These are phyloP conservation scores for Dryas drummondii DNA, from an alignment of 306 rosid genomes.

Conservation along the genomic window DNA sequence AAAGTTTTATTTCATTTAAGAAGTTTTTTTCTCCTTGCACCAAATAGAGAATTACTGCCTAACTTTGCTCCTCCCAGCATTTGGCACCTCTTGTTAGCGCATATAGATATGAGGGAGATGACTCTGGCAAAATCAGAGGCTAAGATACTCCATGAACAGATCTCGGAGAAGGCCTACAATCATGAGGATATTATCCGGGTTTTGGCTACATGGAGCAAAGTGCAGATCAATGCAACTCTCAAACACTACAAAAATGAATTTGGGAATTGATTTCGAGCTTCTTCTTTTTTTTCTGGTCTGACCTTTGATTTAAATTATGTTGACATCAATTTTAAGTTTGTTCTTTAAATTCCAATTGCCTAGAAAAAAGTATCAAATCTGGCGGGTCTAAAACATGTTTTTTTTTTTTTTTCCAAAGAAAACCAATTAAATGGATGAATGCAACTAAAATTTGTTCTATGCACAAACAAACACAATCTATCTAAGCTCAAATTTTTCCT, in stretches of 20 bases:
- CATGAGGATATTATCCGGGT: slow-evolving; percentile 61
- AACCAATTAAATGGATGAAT: too few species aligned
- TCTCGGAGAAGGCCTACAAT: slow-evolving; percentile 52
- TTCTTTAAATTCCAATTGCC: too few species aligned
- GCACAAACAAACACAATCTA: too few species aligned
- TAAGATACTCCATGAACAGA: slow-evolving; percentile 55
- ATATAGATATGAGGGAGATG: slow-evolving; percentile 18
- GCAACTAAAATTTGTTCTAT: too few species aligned
- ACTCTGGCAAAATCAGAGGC: slow-evolving; percentile 66
- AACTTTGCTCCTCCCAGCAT: slow-evolving; percentile 3
- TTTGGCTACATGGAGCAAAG: slow-evolving; percentile 61
- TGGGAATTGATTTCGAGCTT: slow-evolving; percentile 22
- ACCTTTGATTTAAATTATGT: too few species aligned
- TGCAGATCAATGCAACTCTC: slow-evolving; percentile 63
- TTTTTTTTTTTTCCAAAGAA: too few species aligned
- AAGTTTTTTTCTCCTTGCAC: too few species aligned
- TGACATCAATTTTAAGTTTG: too few species aligned
- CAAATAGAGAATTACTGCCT: not conserved
- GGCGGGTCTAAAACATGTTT: too few species aligned
- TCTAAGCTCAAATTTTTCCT: too few species aligned
- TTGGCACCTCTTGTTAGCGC: slow-evolving; percentile 16
- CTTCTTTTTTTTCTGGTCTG: too few species aligned
- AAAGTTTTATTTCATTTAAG: not conserved
- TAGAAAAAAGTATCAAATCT: too few species aligned
- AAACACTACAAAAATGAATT: slow-evolving; percentile 59